Evolutionary conservation across 495 filamentous ascomycete species (phyloP).

Genomic region (Aspergillus bridgeri): DNA sequence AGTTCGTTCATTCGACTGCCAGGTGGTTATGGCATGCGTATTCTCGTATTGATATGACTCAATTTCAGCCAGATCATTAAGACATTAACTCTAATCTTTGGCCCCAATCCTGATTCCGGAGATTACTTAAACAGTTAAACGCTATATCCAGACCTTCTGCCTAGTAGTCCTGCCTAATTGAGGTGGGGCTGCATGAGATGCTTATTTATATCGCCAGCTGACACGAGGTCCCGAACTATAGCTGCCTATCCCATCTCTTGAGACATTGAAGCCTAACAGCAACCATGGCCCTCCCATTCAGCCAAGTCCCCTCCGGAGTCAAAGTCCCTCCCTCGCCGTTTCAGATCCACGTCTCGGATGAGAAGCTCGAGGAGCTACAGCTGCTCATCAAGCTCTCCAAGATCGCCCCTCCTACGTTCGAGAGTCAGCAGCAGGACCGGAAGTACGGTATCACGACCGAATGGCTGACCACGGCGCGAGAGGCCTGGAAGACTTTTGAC

Average conservation of each 20-base stretch:
- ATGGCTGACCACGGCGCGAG: constrained; percentile 54
- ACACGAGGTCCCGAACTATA: background rate
- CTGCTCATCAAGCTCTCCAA: constrained; percentile 49
- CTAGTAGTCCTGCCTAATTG: background rate
- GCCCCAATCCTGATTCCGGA: no score
- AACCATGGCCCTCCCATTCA: constrained; percentile 27
- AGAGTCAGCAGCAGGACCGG: constrained; percentile 43
- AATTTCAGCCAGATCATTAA: no score
- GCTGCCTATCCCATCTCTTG: no score
- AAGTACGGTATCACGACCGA: constrained; percentile 52
- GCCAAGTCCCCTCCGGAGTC: constrained; percentile 25
- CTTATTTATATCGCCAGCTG: background rate
- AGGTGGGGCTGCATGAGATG: background rate
- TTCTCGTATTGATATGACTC: no score
- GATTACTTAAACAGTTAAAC: no score
- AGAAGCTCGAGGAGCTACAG: constrained; percentile 46
- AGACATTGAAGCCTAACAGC: no score
- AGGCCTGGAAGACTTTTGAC: constrained; percentile 48
- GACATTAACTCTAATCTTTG: no score
- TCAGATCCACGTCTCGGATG: constrained; percentile 40
- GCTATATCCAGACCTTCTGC: no score
- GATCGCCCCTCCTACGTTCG: constrained; percentile 49
- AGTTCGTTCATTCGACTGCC: background rate
- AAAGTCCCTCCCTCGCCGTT: constrained; percentile 32
- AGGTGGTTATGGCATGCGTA: background rate